Conservation (phyloP, 768 basidiomycete genomes). For the Asterophora parasitica region DNA sequence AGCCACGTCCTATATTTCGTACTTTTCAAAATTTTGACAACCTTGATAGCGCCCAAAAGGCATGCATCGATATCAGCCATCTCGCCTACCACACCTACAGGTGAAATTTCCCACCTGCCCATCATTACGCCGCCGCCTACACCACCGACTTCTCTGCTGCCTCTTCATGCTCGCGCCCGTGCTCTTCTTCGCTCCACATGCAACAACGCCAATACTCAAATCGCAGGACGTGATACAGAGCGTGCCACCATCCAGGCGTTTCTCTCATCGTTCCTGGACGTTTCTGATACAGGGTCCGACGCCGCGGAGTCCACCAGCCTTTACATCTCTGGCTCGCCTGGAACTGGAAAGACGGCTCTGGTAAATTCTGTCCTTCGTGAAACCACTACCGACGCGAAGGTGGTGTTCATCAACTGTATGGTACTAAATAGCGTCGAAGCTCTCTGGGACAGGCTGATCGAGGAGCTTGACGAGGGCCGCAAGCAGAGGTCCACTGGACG, state of each 20-base stretch:
- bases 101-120: conserved; percentile 35
- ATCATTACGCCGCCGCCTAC: conserved; percentile 61
- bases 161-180: conserved; percentile 54
- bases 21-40: conserved; percentile 13
- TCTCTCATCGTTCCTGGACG: conserved; percentile 47
- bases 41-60: conserved; percentile 36
- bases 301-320: conserved; percentile 41
- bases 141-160: conserved; percentile 46
- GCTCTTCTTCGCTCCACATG: conserved; percentile 70
- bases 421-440: conserved; percentile 60
- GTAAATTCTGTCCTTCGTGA: conserved; percentile 59
- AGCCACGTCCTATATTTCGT: conserved; percentile 15
- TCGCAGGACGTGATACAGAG: conserved; percentile 69
- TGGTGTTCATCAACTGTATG: conserved; percentile 77
- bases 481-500: conserved; percentile 31
- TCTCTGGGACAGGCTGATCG: conserved; percentile 65
- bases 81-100: conserved; percentile 41
- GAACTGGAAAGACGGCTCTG: conserved; percentile 88
- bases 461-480: conserved; percentile 41
- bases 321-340: conserved; percentile 91
- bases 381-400: conserved; percentile 38
- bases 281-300: conserved; percentile 18
- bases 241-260: conserved; percentile 55
- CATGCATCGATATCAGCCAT: conserved; percentile 46
- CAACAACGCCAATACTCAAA: conserved; percentile 42